Base-by-base conservation (phyloP, 2,329 filamentous ascomycete genomes). In the Arthrobotrys iridis region DNA sequence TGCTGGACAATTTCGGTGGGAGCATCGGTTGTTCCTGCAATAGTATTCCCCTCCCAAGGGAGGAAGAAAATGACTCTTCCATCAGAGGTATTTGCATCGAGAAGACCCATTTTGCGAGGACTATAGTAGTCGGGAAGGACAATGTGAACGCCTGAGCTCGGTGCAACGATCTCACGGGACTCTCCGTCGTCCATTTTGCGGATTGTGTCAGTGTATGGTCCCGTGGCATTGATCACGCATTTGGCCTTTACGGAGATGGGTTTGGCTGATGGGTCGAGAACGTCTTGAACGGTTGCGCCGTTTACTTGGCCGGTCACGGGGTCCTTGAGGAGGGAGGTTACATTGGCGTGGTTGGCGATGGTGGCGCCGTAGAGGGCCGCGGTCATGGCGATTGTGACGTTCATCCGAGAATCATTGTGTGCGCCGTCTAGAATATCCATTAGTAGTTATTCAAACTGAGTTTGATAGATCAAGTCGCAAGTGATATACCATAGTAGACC, bases 351-450 rank as follows among this genome's bases (percentile, higher is more conserved):
- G 82, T 94, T 96, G 73, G 93, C 88, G 40, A 95, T 87, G 2
- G 91, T 96, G 65, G 89, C 88, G 30, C 92, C 92, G 81, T 95
- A 96, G 45, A 96, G 84, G n/a, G 92, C 91, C 66, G 92, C 92
- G 15, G 93, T 96, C 88, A 94, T 92, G 18, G 91, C 92, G 68
- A 96, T 85, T 6, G 91, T 93, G 26, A 95, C 90, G 81, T 96
- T 96, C 92, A 96, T 96, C 57, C 93, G 88, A 18, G 92, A 95
- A 82, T 96, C 93, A 80, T 96, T 96, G 83, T 96, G 93, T 28
- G 91, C 92, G 79, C 93, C 93, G 83, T 96, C 92, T 80, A 35
- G 26, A 22, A n/a, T 28, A 64, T 20, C 33, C 11, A 24, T 67
- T 67, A 74, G 62, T 46, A 15, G 87, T 68, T 20, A 5, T 30